Percentiles rank a stretch among this genome's conserved stretches.
Conservation (phyloP, 805 yeast genomes). For the Ogataea ganodermae region DNA sequence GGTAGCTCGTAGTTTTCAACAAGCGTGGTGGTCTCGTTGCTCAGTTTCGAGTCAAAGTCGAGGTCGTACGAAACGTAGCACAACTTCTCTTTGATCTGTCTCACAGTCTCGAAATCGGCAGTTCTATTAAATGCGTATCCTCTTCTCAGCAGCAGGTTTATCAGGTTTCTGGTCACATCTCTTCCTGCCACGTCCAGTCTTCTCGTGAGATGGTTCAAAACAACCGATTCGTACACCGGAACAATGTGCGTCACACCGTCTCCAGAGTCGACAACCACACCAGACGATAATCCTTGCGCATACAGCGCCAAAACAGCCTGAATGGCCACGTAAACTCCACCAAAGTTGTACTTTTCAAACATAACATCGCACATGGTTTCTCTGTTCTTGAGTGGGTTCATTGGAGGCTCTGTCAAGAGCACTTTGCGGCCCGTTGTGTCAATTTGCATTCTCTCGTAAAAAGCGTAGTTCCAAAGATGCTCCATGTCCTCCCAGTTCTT, state of each 20-base stretch:
- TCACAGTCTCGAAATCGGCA: slow-evolving; percentile 97
- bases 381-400: slow-evolving; percentile 91
- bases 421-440: slow-evolving; percentile 76
- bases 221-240: slow-evolving; percentile 96
- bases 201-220: slow-evolving; percentile 88
- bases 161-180: slow-evolving; percentile 95
- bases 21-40: slow-evolving; percentile 93
- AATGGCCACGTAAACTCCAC: slow-evolving; percentile 93
- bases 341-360: slow-evolving; percentile 88
- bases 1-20: slow-evolving; percentile 93
- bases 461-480: slow-evolving; percentile 96
- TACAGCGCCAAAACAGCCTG: slow-evolving; percentile 98
- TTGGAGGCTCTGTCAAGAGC: slow-evolving; percentile 94
- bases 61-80: slow-evolving; percentile 95
- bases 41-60: slow-evolving; percentile 81
- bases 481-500: slow-evolving; percentile 99
- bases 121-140: slow-evolving; percentile 98
- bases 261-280: slow-evolving; percentile 98
- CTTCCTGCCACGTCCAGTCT: slow-evolving; percentile 97
- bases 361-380: slow-evolving; percentile 89
- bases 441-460: slow-evolving; percentile 84
- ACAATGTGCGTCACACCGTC: slow-evolving; percentile 99
- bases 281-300: slow-evolving; percentile 95
- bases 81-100: slow-evolving; percentile 94
- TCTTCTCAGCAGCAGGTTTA: slow-evolving; percentile 85